These are phyloP conservation scores for Scleroderma citrinum DNA, from an alignment of 768 basidiomycete species.

Conservation along the genomic window DNA sequence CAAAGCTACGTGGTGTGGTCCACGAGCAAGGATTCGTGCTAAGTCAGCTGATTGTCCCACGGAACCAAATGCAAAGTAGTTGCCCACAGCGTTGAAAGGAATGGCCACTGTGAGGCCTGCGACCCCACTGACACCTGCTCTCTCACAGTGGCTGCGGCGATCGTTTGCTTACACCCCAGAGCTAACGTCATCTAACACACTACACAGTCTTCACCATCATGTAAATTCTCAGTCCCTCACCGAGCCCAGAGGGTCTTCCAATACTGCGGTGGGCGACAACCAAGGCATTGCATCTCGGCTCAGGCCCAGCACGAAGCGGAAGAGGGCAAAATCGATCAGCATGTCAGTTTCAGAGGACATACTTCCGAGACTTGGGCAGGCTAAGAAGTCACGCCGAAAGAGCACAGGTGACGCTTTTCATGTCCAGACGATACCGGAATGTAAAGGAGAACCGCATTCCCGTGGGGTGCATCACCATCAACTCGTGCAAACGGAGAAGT, in stretches of 20 bases:
- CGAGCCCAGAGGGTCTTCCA: too few relatives aligned
- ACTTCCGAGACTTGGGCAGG: neutral
- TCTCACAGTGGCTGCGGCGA: neutral
- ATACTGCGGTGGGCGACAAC: too few relatives aligned
- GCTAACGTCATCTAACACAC: neutral
- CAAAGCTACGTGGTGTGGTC: too few relatives aligned
- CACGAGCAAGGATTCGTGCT: too few relatives aligned
- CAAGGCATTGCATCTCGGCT: neutral
- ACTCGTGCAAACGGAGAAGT: neutral
- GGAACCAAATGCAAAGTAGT: too few relatives aligned
- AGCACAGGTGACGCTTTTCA: neutral
- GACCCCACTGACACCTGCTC: neutral
- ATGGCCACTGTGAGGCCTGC: too few relatives aligned
- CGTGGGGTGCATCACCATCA: neutral
- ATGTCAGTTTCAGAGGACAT: neutral
- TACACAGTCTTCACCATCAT: too few relatives aligned
- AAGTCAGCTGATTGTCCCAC: too few relatives aligned
- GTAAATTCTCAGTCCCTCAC: neutral
- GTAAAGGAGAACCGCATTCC: neutral
- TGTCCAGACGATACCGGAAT: neutral
- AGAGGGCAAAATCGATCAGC: neutral
- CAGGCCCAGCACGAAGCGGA: neutral
- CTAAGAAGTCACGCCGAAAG: neutral
- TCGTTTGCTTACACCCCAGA: neutral
- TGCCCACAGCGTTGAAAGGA: too few relatives aligned